phyloP scores from a whole-genome alignment of 805 yeast species.

The Yarrowia bubula region DNA sequence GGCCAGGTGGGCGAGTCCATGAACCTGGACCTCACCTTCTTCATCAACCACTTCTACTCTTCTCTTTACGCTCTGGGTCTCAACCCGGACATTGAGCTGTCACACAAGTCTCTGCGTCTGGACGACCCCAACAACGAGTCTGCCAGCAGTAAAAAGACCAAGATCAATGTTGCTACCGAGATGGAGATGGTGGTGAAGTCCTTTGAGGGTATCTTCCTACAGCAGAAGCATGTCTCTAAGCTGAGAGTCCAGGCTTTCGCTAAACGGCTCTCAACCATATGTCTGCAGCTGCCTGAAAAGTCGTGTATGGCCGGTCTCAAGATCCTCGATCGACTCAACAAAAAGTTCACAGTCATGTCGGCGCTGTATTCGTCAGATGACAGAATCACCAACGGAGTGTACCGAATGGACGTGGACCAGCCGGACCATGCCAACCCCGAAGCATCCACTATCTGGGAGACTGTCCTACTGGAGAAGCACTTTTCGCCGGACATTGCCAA shows the following conservation, averaged over 20 bases:
- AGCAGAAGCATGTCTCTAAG: constrained; percentile 32
- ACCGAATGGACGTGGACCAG: constrained; percentile 60
- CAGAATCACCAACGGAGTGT: constrained; percentile 75
- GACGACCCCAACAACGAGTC: constrained; percentile 63
- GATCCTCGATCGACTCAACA: constrained; percentile 71
- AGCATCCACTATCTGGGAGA: constrained; percentile 90
- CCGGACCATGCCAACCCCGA: constrained; percentile 79
- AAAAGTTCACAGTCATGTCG: constrained; percentile 65
- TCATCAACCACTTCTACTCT: constrained; percentile 71
- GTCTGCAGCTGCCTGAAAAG: constrained; percentile 82
- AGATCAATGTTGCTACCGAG: constrained; percentile 84
- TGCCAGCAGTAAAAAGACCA: constrained; percentile 41
- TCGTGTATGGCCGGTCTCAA: constrained; percentile 74
- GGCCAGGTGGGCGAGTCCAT: constrained; percentile 72
- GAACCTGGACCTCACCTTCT: constrained; percentile 76
- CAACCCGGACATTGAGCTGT: constrained; percentile 82
- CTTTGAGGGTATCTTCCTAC: constrained; percentile 67
- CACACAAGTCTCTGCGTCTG: constrained; percentile 74
- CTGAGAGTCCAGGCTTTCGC: constrained; percentile 67
- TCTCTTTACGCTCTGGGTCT: constrained; percentile 64
- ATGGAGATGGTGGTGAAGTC: constrained; percentile 78
- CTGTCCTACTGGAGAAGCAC: constrained; percentile 72
- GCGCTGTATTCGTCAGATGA: constrained; percentile 88
- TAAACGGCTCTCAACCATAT: constrained; percentile 67
- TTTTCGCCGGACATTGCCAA: constrained; percentile 79